These are phyloP conservation scores for Sisymbrium irio DNA, from an alignment of 345 rosid genomes.

Conservation along the genomic window DNA sequence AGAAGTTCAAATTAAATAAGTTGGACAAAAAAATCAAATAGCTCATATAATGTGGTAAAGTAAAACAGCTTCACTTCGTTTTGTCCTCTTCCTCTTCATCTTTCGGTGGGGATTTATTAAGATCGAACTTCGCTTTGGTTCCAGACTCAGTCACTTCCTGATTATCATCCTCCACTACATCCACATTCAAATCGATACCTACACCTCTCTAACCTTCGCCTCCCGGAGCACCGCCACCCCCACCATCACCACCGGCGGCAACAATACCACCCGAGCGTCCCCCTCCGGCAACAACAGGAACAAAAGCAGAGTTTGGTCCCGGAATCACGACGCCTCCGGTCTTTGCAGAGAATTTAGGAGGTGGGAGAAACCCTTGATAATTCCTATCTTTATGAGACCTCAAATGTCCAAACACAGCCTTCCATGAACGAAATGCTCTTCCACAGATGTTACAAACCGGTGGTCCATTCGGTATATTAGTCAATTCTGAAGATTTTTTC, in stretches of 20 bases:
- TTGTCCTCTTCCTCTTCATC: not conserved
- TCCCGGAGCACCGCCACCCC: not conserved
- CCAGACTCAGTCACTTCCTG: not conserved
- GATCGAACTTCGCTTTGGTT: not conserved
- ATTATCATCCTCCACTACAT: not conserved
- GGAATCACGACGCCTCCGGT: not conserved
- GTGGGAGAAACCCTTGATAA: constrained; percentile 24
- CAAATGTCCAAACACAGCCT: constrained; percentile 43
- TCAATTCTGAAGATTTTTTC: not conserved
- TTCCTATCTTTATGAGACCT: constrained; percentile 27
- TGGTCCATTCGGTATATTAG: constrained; percentile 15
- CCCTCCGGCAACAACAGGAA: not conserved
- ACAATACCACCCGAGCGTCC: not conserved
- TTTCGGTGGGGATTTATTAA: constrained; percentile 27
- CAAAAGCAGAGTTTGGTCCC: constrained; percentile 2
- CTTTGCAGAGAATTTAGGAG: constrained; percentile 31
- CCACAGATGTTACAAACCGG: constrained; percentile 33
- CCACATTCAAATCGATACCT: constrained; percentile 21
- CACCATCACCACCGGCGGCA: not conserved
- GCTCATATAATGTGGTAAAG: not conserved
- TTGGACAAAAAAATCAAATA: not conserved
- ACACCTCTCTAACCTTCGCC: not conserved
- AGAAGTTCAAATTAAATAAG: not conserved
- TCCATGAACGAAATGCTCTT: constrained; percentile 28
- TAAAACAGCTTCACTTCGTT: not conserved